Evolutionary conservation across 1,284 basidiomycete species (phyloP), one percentile per base, ranked within the genome.

Genomic region (Cryptococcus depauperatus): DNA sequence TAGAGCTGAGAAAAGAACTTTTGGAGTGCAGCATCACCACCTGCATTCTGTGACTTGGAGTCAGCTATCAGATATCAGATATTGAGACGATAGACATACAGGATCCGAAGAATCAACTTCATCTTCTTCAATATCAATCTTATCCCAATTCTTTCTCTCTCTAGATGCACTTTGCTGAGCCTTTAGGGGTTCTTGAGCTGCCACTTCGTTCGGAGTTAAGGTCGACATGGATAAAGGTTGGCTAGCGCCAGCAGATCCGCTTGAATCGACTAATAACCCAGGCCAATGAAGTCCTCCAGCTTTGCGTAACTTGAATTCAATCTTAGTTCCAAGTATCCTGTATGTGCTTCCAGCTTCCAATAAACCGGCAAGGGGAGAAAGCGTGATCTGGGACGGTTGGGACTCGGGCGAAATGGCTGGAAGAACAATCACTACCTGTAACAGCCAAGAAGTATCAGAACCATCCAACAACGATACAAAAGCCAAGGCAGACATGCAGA

Each of bases 301-400:
- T 48, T 70, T 70, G 21, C 51, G 48, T 7, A 70, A 50, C 39
- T 59, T 64, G 35, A 70, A 48, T 49, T 70, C 68, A 37, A 70
- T 64, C 68, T 95, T 95, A 54, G 88, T 81, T 56, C 83, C 83
- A 10, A 86, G 79, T 13, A 91, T 80, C 3, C 79, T 78, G 67
- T 74, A 84, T 19, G 76, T 75, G 49, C 75, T 73, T 18, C 75
- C 73, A 0, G 82, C 73, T 58, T 83, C 77, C 56, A 95, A 64
- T 82, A 79, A 38, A 84, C 85, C 56, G 82, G 84, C 10, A 95
- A 75, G 10, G 89, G 90, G 47, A 83, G 77, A 19, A 73, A 47
- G 39, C 6, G 46, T 55, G 44, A 73, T 47, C 8, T 37, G 28
- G 25, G 47, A 37, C 83, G 75, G 23, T 61, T 66, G 57, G 18